These are phyloP conservation scores for Scheffersomyces segobiensis DNA, from an alignment of 1,139 yeast species.

Conservation along the genomic window DNA sequence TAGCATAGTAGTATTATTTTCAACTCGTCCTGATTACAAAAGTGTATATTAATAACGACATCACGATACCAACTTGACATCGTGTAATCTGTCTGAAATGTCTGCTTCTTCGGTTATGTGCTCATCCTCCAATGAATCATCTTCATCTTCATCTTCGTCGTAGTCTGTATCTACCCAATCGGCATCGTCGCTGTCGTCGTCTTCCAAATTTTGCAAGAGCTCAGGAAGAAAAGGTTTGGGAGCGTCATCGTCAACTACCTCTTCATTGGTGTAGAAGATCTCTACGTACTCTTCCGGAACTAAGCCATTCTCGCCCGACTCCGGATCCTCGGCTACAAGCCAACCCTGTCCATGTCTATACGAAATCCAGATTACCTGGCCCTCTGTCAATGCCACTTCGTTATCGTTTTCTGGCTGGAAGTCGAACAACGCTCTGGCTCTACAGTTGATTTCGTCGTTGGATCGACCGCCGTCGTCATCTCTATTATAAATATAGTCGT, in stretches of 20 bases:
- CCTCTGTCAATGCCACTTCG: slow-evolving; percentile 76
- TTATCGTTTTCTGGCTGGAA: slow-evolving; percentile 93
- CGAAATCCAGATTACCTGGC: slow-evolving; percentile 82
- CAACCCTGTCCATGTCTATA: slow-evolving; percentile 98
- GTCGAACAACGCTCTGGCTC: slow-evolving; percentile 85
- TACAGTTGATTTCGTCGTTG: slow-evolving; percentile 44
- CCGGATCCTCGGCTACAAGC: slow-evolving; percentile 90
- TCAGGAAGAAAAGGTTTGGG: slow-evolving; percentile 52
- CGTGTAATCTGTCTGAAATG: background rate
- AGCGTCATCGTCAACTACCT: slow-evolving; percentile 30
- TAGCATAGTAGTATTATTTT: background rate
- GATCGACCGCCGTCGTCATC: slow-evolving; percentile 8
- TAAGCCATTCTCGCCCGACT: slow-evolving; percentile 80
- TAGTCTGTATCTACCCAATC: slow-evolving; percentile 42
- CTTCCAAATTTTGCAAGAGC: slow-evolving; percentile 27
- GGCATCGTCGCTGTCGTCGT: slow-evolving; percentile 21
- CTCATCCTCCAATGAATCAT: slow-evolving; percentile 2
- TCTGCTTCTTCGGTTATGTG: background rate
- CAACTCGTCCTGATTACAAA: background rate
- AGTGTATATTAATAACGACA: background rate
- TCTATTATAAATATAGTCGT: slow-evolving; percentile 9
- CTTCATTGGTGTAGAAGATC: slow-evolving; percentile 34
- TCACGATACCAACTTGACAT: background rate
- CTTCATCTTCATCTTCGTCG: slow-evolving; percentile 11
- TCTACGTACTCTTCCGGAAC: slow-evolving; percentile 96